Evolutionary conservation across 2,329 filamentous ascomycete genomes (phyloP).

Genomic region (Anisogramma anomala): DNA sequence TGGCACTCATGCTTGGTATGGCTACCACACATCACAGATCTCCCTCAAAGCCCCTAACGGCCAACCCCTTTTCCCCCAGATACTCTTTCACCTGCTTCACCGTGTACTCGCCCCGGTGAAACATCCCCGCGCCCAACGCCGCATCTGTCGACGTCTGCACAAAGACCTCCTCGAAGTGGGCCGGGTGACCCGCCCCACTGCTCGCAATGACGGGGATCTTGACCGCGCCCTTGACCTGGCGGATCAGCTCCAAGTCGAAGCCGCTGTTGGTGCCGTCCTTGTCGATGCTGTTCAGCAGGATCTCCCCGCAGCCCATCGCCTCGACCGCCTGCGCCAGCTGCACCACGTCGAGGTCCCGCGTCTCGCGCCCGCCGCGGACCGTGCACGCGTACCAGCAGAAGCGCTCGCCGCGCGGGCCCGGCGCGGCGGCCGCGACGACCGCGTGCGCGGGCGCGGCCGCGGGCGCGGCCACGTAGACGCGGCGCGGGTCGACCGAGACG

Average conservation of each 20-base stretch:
- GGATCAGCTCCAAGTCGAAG: constrained; percentile 86
- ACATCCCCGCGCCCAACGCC: constrained; percentile 92
- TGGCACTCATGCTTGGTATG: not conserved
- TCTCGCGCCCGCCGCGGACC: constrained; percentile 88
- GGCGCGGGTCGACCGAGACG: constrained; percentile 85
- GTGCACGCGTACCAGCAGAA: constrained; percentile 98
- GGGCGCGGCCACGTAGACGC: constrained; percentile 60
- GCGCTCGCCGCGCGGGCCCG: constrained; percentile 63
- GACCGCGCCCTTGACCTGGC: constrained; percentile 74
- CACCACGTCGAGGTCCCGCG: constrained; percentile 83
- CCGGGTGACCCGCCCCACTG: constrained; percentile 78
- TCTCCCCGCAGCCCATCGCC: constrained; percentile 89
- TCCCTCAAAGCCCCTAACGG: constrained; percentile 70
- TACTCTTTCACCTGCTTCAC: constrained; percentile 88
- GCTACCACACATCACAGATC: constrained; percentile 23
- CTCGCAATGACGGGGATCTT: constrained; percentile 92
- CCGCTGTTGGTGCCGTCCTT: constrained; percentile 89
- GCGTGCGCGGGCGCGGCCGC: constrained; percentile 54
- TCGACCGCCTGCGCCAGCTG: constrained; percentile 83
- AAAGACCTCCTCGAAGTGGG: constrained; percentile 87
- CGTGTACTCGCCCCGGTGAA: constrained; percentile 90
- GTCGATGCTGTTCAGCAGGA: constrained; percentile 95
- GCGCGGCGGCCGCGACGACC: constrained; percentile 57
- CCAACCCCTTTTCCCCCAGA: constrained; percentile 56
- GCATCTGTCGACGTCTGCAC: constrained; percentile 76